Conservation (phyloP, 2,329 filamentous ascomycete genomes). For the Magnaporthiopsis incrustans region DNA sequence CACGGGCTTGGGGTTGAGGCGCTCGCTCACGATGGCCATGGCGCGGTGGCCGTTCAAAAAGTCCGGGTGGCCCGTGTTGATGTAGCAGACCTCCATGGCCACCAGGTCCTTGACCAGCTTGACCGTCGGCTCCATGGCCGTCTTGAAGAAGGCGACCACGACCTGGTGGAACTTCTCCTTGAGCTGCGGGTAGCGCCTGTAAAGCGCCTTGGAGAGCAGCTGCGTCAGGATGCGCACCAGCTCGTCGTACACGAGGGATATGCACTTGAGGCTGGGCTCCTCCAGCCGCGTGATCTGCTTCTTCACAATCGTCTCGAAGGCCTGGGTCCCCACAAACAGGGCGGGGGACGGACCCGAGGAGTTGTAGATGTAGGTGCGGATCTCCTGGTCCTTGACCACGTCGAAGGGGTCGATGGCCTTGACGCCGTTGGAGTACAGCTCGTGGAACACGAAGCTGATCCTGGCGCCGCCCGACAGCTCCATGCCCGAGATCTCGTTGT, state of each 20-base stretch:
- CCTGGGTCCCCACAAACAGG: conserved; percentile 92
- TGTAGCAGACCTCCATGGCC: conserved; percentile 91
- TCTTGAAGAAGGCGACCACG: conserved; percentile 94
- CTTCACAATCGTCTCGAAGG: conserved; percentile 98
- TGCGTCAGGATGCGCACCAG: conserved; percentile 90
- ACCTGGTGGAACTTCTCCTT: conserved; percentile 96
- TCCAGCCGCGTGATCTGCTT: conserved; percentile 95
- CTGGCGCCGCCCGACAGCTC: conserved; percentile 94
- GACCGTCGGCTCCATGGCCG: conserved; percentile 95
- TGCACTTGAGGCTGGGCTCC: conserved; percentile 95
- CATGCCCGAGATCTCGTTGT: conserved; percentile 86
- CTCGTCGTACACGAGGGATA: conserved; percentile 94
- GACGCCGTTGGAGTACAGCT: conserved; percentile 93
- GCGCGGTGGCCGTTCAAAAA: conserved; percentile 93
- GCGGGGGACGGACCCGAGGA: conserved; percentile 97
- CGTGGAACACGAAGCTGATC: conserved; percentile 99
- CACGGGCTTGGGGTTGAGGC: conserved; percentile 72
- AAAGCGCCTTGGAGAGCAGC: conserved; percentile 79
- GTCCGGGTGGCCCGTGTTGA: conserved; percentile 97
- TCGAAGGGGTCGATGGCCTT: conserved; percentile 98
- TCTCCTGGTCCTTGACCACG: conserved; percentile 93
- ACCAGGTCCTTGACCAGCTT: conserved; percentile 93
- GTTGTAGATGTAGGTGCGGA: conserved; percentile 95
- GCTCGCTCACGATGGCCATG: conserved; percentile 97
- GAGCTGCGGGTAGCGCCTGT: conserved; percentile 83